Evolutionary conservation across 2,329 filamentous ascomycete species (phyloP), one percentile per base, ranked within the genome.

Genomic region (Calonectria ilicicola): DNA sequence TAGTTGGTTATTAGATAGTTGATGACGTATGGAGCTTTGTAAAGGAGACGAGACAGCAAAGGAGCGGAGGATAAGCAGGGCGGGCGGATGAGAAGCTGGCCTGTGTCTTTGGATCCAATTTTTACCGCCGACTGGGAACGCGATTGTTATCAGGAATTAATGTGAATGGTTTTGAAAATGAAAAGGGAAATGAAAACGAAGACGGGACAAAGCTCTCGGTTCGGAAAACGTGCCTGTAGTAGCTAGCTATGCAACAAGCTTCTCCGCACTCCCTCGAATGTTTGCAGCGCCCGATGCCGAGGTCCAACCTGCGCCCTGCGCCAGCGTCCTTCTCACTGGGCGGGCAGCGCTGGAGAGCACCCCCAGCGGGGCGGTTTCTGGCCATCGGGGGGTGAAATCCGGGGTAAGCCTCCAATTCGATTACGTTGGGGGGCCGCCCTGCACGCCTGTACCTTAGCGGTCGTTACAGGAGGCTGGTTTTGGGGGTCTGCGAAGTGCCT

Each of bases 241-340:
- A 23, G 51, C 72, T 40, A 60, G 53, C 53, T 60, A 60, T 40
- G 53, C 53, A 14, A 40, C 53, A 60, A 60, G 53, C 53, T 77
- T 78, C 78, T 80, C 78, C 78, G 78, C 78, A 80, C 77, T 70
- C 72, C 64, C 51, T 79, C 78, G 73, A 76, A 79, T 67, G 72
- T 74, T 73, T 47, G 69, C 12, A 21, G 53, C 35, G 15, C 66
- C 67, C 21, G 71, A 68, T 75, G 78, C 78, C 78, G 78, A 80
- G 78, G 78, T 74, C 67, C 74, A 65, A 67, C 21, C 23, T 19
- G 35, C 42, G 29, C 27, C 38, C 60, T 35, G 46, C 63, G 9
- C 19, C 63, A 44, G 65, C 38, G n/a, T 14, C 19, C 42, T 27
- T 38, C 21, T 47, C 21, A 35, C 53, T 49, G 51, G 32, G 40